Conservation (phyloP, 1,284 basidiomycete species). For the Naganishia cerealis region DNA sequence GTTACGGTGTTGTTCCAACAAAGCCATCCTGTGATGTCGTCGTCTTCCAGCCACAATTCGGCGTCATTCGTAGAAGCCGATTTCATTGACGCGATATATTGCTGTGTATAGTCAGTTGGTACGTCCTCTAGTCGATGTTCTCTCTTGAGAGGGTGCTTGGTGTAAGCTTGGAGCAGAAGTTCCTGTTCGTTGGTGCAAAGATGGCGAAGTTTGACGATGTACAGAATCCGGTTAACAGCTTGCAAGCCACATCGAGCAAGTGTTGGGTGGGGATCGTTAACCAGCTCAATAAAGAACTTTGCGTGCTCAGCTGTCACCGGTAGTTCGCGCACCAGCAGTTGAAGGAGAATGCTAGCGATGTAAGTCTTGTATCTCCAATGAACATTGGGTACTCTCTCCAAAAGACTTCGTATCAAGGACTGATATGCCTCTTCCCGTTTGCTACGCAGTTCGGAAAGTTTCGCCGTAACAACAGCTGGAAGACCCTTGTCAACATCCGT, state of each 20-base stretch:
- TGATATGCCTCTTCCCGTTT: slow-evolving; percentile 18
- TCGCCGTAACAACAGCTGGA: background rate
- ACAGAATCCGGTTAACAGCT: slow-evolving; percentile 67
- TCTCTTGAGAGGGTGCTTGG: slow-evolving; percentile 69
- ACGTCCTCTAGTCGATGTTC: slow-evolving; percentile 59
- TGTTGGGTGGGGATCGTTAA: slow-evolving; percentile 74
- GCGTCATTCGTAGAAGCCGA: slow-evolving; percentile 44
- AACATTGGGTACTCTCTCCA: slow-evolving; percentile 24
- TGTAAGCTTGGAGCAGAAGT: slow-evolving; percentile 72
- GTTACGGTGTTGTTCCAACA: slow-evolving; percentile 73
- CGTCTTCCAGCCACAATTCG: slow-evolving; percentile 61
- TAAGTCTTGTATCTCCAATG: slow-evolving; percentile 42
- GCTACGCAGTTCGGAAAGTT: slow-evolving; percentile 6
- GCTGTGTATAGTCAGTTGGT: slow-evolving; percentile 59
- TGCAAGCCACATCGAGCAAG: slow-evolving; percentile 58
- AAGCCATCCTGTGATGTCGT: slow-evolving; percentile 79
- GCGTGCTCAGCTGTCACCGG: slow-evolving; percentile 66
- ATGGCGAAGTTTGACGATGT: slow-evolving; percentile 80
- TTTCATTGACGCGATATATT: slow-evolving; percentile 59
- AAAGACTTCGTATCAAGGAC: slow-evolving; percentile 56
- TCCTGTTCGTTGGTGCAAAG: slow-evolving; percentile 67
- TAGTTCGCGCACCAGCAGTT: slow-evolving; percentile 73
- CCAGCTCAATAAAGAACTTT: slow-evolving; percentile 68
- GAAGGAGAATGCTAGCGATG: slow-evolving; percentile 36
- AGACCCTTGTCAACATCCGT: slow-evolving; percentile 10